These are phyloP conservation scores for Combretum micranthum DNA, from an alignment of 345 rosid genomes.

Conservation along the genomic window DNA sequence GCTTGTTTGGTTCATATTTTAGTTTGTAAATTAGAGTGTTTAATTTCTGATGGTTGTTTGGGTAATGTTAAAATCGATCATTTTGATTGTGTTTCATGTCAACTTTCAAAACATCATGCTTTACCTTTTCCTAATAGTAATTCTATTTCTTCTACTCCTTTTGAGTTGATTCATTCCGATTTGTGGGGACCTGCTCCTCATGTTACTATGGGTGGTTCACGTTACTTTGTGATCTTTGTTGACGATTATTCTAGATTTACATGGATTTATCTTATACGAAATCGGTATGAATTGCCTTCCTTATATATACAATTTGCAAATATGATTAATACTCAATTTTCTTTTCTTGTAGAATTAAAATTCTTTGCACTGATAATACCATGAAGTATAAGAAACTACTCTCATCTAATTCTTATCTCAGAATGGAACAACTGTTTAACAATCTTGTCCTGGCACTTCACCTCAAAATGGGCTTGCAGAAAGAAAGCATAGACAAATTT, in stretches of 20 bases:
- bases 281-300: too few relatives aligned
- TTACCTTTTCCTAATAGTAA: background rate
- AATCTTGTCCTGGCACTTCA: background rate
- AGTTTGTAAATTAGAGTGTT: too few relatives aligned
- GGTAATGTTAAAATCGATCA: background rate
- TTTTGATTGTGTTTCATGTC: background rate
- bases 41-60: background rate
- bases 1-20: background rate
- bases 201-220: background rate
- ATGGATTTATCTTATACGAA: too few relatives aligned
- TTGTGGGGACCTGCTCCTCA: background rate
- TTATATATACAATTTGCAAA: too few relatives aligned
- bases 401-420: background rate
- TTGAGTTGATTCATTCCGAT: background rate
- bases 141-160: background rate
- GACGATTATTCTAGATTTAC: background rate
- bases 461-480: too few relatives aligned
- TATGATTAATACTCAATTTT: too few relatives aligned
- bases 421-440: background rate
- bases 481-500: too few relatives aligned
- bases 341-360: too few relatives aligned
- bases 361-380: too few relatives aligned
- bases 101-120: background rate
- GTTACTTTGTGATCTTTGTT: background rate
- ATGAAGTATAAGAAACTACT: background rate